Base-by-base conservation (phyloP, 768 basidiomycete species). In the Tricholoma matsutake region DNA sequence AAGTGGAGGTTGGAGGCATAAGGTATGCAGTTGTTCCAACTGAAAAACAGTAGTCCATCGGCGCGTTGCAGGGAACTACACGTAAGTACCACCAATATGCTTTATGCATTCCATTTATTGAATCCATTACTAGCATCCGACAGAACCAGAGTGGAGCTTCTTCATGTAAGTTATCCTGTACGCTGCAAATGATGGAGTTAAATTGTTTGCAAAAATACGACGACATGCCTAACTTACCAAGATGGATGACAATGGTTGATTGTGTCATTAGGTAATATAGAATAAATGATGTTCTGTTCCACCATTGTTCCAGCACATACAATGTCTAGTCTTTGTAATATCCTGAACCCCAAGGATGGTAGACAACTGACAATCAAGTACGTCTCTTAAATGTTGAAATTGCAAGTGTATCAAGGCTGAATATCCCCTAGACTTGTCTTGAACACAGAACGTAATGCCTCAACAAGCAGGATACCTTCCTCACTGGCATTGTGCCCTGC, bases 141-240 rank as follows among this genome's bases (percentile, higher is more conserved):
- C 84, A 3, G 78, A 86, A 64, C 83, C 86, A 53, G 87, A 88
- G 73, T 88, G 87, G 87, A 79, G 76, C 13, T 85, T 78, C 68
- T 83, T 80, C 75, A 67, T 86, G 86, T 85, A 61, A 63, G 75
- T 59, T 60, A 51, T 11, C n/a, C 45, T n/a, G n/a, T n/a, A n/a
- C 16, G 29, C 55, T 52, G 7, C 80, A 82, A 0, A 59, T 7
- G 20, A 8, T 45, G 7, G 18, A 8, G 2, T 45, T 20, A 45
- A 45, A 45, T 29, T 34, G n/a, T 35, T 52, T 55, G 31, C 45
- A 49, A 29, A 28, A 28, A 86, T 56, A 76, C 22, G n/a, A n/a
- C n/a, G n/a, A n/a, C 4, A 4, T 7, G 10, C 32, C 10, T 32
- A 4, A 56, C 49, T 60, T 63, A 7, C 58, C 54, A 54, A 35